Evolutionary conservation across 2,329 filamentous ascomycete genomes (phyloP), one percentile per base, ranked within the genome.

Genomic region (Elsinoe necatrix): DNA sequence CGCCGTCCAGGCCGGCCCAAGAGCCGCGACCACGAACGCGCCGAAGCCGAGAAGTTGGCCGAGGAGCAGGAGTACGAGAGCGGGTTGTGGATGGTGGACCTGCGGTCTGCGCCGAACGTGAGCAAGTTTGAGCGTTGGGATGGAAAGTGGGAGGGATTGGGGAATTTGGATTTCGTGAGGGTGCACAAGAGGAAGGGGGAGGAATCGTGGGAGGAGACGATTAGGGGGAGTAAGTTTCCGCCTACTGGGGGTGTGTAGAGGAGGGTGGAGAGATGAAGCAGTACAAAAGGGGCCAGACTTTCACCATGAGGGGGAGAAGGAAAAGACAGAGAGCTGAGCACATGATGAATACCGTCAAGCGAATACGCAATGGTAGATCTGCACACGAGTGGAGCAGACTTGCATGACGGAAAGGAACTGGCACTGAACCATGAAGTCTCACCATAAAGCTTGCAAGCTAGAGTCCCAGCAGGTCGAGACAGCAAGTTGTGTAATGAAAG

Each of bases 81-180:
- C 55, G 93, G 93, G 0, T 95, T 95, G 66, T 86, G 87, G 89
- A 71, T 95, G 39, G 91, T 92, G 0, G 87, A 96, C 67, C 74
- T 96, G 55, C 80, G 82, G 56, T 79, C 83, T 41, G 75, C 78
- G 39, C 79, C 84, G 48, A 89, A 84, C 62, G 72, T 87, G 54
- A 72, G 77, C 57, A 78, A 80, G 62, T 71, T 97, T 39, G 79
- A 82, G 61, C 76, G 78, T 20, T 97, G 90, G 89, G 86, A 89
- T 61, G 87, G 87, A 3, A 81, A 87, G 23, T 97, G 92, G 92
- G 79, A 87, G 7, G 85, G 86, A 64, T 77, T 96, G 60, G 82
- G 84, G 31, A 85, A 80, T 7, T 69, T 96, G 62, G 82, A 84
- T 59, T 97, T 91, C 78, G 77, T 89, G 59, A 84, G 89, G 60